These are phyloP conservation scores for Wallacemonas sp. DNA, from an alignment of 208 protist genomes.

Conservation along the genomic window DNA sequence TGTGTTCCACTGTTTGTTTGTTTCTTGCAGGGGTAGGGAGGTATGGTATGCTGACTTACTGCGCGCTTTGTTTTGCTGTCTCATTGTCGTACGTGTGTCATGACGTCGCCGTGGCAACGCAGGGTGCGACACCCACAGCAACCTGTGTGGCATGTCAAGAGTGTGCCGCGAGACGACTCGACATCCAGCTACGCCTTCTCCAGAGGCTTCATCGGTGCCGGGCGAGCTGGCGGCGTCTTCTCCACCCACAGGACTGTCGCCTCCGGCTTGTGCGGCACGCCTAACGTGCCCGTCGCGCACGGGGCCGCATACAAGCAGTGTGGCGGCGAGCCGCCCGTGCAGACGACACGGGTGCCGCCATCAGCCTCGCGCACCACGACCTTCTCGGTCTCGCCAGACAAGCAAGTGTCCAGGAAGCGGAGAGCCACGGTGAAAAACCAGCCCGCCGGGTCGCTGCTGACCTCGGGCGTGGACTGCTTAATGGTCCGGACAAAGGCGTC, in stretches of 20 bases:
- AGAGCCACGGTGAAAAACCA: constrained; percentile 1
- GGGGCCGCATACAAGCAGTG: background rate
- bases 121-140: too few species aligned
- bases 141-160: too few species aligned
- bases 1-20: too few species aligned
- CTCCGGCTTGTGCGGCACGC: background rate
- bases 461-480: background rate
- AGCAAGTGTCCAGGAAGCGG: background rate
- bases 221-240: background rate
- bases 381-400: background rate
- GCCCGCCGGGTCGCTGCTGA: background rate
- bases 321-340: background rate
- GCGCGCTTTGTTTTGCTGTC: too few species aligned
- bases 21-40: too few species aligned
- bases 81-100: too few species aligned
- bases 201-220: background rate
- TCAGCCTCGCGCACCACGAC: background rate
- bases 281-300: background rate
- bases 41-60: too few species aligned
- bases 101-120: too few species aligned
- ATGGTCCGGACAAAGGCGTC: background rate
- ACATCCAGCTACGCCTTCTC: too few species aligned
- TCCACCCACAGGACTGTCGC: constrained; percentile 3
- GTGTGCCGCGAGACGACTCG: too few species aligned
- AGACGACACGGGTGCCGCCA: background rate